phyloP scores from a whole-genome alignment of 371 early-diverging fungal species.

The Apophysomyces ossiformis region DNA sequence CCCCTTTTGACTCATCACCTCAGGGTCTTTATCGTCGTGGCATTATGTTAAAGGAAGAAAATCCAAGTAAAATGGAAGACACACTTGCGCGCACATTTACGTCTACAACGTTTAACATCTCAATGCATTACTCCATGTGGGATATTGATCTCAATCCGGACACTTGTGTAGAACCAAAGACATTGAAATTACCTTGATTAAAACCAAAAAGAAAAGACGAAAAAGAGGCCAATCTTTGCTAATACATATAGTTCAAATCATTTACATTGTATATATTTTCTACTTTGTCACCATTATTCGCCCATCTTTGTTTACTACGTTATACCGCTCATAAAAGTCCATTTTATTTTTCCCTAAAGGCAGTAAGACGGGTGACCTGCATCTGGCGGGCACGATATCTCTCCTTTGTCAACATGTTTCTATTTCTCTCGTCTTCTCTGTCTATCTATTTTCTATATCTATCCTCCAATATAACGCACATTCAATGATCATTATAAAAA shows the following conservation, averaged over 20 bases:
- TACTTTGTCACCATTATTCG: conserved; percentile 2
- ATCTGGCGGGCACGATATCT: conserved; percentile 1
- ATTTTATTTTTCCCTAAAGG: background rate
- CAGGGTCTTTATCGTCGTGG: conserved; percentile 1
- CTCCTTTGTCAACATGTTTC: background rate
- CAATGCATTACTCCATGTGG: conserved; percentile 6
- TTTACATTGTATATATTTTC: background rate
- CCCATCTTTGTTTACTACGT: background rate
- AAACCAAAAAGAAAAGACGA: background rate
- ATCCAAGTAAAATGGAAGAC: conserved; percentile 1
- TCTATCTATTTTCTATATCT: too few relatives aligned
- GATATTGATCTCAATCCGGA: conserved; percentile 8
- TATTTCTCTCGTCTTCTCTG: too few relatives aligned
- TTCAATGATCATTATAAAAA: too few relatives aligned
- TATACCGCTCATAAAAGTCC: background rate
- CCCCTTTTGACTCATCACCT: conserved; percentile 3
- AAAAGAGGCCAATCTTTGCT: background rate
- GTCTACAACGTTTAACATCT: background rate
- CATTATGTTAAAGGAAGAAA: background rate
- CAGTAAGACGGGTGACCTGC: background rate
- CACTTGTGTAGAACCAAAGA: conserved; percentile 1
- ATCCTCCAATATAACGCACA: too few relatives aligned
- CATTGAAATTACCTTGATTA: conserved; percentile 5
- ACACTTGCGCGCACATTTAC: conserved; percentile 8
- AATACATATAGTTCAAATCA: conserved; percentile 3